A percentile compares a stretch with the other conserved stretches of the same genome.
These are phyloP conservation scores for Pythium dissotocum DNA, from an alignment of 352 stramenopile genomes.

Conservation along the genomic window DNA sequence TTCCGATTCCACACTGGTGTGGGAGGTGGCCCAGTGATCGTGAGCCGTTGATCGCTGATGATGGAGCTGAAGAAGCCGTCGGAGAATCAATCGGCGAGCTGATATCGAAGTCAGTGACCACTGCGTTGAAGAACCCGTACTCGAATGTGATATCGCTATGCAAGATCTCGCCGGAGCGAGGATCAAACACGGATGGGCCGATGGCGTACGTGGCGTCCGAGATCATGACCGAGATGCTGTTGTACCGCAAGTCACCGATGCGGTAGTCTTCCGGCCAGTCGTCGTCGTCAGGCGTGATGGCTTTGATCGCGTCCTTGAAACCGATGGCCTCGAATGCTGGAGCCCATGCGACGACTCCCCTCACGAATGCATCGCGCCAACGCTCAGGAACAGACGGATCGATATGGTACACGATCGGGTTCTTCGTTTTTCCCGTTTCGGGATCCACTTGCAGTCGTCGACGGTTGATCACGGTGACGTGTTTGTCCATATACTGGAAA, in stretches of 20 bases:
- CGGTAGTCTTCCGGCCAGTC: slow-evolving; percentile 83
- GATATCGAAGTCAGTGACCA: slow-evolving; percentile 54
- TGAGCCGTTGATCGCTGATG: slow-evolving; percentile 3
- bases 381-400: slow-evolving; percentile 75
- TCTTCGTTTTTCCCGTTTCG: slow-evolving; percentile 34
- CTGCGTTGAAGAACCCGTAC: slow-evolving; percentile 83
- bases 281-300: slow-evolving; percentile 56
- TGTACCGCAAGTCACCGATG: slow-evolving; percentile 84
- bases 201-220: slow-evolving; percentile 74
- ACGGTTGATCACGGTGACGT: slow-evolving; percentile 72
- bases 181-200: slow-evolving; percentile 68
- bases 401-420: slow-evolving; percentile 81
- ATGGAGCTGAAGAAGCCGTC: neutral
- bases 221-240: slow-evolving; percentile 87
- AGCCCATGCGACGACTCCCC: slow-evolving; percentile 74
- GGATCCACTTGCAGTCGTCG: slow-evolving; percentile 55
- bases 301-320: slow-evolving; percentile 69
- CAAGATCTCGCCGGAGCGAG: slow-evolving; percentile 83
- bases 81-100: slow-evolving; percentile 41
- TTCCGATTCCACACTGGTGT: slow-evolving; percentile 46
- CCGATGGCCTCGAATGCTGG: slow-evolving; percentile 77
- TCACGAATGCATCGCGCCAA: slow-evolving; percentile 62
- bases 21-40: neutral
- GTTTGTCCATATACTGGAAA: slow-evolving; percentile 52
- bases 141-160: slow-evolving; percentile 87